A percentile compares a stretch with the other conserved stretches of the same genome.
These are phyloP conservation scores for Hemileccinum impolitum DNA, from an alignment of 768 basidiomycete species.

Conservation along the genomic window DNA sequence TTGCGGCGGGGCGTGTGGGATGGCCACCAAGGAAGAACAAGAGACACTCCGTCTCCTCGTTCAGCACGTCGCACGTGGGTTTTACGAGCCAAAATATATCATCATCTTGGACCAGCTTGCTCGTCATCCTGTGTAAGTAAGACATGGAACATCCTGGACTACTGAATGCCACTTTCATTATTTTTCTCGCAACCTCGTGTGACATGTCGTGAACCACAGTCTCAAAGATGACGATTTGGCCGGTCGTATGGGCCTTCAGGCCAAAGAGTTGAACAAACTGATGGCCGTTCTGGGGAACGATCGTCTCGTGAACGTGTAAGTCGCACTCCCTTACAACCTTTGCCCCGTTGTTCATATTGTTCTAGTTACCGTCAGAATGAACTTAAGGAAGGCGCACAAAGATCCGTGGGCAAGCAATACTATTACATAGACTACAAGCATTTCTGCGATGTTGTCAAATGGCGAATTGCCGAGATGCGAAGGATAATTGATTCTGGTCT, in stretches of 20 bases:
- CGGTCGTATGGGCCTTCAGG: conserved; percentile 84
- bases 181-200: conserved; percentile 11
- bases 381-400: conserved; percentile 84
- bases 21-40: conserved; percentile 76
- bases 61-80: conserved; percentile 88
- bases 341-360: conserved; percentile 4
- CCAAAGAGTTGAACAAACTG: conserved; percentile 87
- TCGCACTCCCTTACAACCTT: conserved; percentile 1
- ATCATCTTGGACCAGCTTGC: conserved; percentile 94
- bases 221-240: conserved; percentile 93
- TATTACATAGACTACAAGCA: conserved; percentile 95
- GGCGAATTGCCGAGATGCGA: conserved; percentile 92
- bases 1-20: conserved; percentile 24
- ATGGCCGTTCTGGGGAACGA: conserved; percentile 80
- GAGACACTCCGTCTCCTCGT: conserved; percentile 83
- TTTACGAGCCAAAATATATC: conserved; percentile 91
- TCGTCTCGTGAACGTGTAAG: conserved; percentile 75
- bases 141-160: conserved; percentile 15
- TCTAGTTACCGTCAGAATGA: conserved; percentile 85
- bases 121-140: conserved; percentile 90
- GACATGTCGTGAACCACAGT: conserved; percentile 41
- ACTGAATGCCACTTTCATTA: conserved; percentile 12
- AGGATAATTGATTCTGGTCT: conserved; percentile 84
- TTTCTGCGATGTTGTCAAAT: conserved; percentile 97
- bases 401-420: conserved; percentile 86